Base-by-base conservation (phyloP, 2,329 filamentous ascomycete species). In the Aspergillus hiratsukae region DNA sequence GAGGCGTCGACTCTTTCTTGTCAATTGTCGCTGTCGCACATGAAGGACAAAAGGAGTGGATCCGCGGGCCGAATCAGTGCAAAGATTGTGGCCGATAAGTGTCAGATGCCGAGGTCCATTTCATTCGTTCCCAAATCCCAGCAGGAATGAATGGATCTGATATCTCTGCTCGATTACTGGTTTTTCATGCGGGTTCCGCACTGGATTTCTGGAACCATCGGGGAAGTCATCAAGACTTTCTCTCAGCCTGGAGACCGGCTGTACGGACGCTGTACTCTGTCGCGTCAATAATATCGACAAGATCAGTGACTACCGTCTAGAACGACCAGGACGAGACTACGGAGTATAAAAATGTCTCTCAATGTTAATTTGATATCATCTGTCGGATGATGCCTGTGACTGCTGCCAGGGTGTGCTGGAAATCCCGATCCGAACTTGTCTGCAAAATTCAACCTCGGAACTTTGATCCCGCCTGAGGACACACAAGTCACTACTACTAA, bases 71-170 rank as follows among this genome's bases (percentile, higher is more conserved):
- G 59, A 69, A 66, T 66, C 63, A 62, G 50, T 49, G 21, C 40
- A 43, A 23, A 48, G 48, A 50, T 48, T 59, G 56, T 61, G 57
- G 46, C 55, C 53, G 59, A 60, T 63, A 50, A 51, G 52, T 55
- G 55, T 51, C 58, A 61, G 57, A 68, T 67, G 67, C 68, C 68
- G 68, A 70, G 68, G 68, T 69, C 57, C 62, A 58, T 60, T 62
- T 46, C 28, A 14, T 14, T 25, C 14, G 43, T 5, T 17, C 31
- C 27, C n/a, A n/a, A n/a, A n/a, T n/a, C n/a, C n/a, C 48, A 46
- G 56, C 43, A 40, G 50, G 21, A 28, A 45, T 27, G 28, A n/a
- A n/a, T n/a, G n/a, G n/a, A 41, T 28, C 25, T 46, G 51, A 23
- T 35, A 41, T 43, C 17, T 37, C 31, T 37, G 21, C 40, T 23